Evolutionary conservation across 805 yeast species (phyloP), one percentile per base, ranked within the genome.

Genomic region (Spathaspora sp.): DNA sequence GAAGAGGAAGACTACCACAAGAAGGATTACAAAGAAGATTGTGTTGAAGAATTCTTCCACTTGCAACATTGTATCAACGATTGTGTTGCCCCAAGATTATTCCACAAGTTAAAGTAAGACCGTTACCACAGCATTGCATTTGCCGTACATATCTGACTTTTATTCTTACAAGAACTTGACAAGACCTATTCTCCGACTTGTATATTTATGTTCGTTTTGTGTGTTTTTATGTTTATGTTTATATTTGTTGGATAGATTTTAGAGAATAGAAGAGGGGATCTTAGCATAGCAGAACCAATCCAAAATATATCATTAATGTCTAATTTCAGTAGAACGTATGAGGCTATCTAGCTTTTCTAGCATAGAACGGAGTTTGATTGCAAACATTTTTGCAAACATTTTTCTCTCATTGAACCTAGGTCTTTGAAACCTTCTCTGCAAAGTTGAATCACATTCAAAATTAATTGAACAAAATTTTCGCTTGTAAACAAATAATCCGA

Each of bases 31-130:
- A 93, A 93, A 76, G 99, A 93, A 79, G 97, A 93, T 76, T 93
- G 99, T 80, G 87, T 93, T 56, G 98, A 93, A 76, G 99, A 93
- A 76, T 93, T 88, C 63, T 93, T 93, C 90, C 98, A 94, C 76
- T 80, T 92, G 70, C 90, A 90, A 72, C 97, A 93, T 74, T 89
- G 96, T 78, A 62, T 92, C 64, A 90, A 89, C 74, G 94, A 89
- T 69, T 84, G 96, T 78, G 90, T 86, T 69, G 90, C 96, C 57
- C 96, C 96, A 74, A 86, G 83, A 72, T 78, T 92, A 71, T 89
- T 92, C 79, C 76, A 82, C 78, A 88, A 86, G 76, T 83, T 91
- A 75, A 89, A 89, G 74, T 91, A 83, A 72, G 32, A 6, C 10
- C 29, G 40, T 49, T 42, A 38, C 28, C 35, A 10, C 5, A 14